Conservation (phyloP, 2,329 filamentous ascomycete genomes). For the Neobulgaria alba region DNA sequence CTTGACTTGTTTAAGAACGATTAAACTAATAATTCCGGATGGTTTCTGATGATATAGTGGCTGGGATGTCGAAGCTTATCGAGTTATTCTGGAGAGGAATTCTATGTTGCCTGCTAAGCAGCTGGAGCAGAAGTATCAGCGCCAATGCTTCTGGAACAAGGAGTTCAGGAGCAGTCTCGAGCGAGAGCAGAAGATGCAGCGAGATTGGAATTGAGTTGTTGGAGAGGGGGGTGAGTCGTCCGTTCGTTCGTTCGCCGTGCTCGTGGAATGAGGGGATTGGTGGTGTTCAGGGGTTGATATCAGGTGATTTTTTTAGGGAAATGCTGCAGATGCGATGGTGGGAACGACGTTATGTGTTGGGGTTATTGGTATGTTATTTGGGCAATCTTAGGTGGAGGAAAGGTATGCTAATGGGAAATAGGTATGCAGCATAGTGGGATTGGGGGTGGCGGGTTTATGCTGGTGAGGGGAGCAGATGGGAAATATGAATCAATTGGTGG, state of each 20-base stretch:
- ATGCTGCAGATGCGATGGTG: conserved; percentile 69
- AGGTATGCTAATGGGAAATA: conserved; percentile 16
- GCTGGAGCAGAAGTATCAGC: neutral
- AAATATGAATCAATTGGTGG: conserved; percentile 63
- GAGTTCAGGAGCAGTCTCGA: conserved; percentile 40
- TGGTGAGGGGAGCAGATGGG: conserved; percentile 66
- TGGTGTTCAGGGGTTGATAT: conserved; percentile 11
- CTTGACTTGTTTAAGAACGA: too few relatives aligned
- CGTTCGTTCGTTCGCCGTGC: neutral
- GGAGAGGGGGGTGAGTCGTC: conserved; percentile 34
- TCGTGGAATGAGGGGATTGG: too few relatives aligned
- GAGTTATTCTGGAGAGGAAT: neutral
- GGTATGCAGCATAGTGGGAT: conserved; percentile 75
- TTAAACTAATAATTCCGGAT: too few relatives aligned
- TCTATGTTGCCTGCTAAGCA: neutral
- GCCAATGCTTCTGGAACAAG: conserved; percentile 1
- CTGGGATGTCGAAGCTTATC: neutral
- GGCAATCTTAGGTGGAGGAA: neutral
- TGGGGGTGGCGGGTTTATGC: conserved; percentile 84
- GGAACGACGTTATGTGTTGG: conserved; percentile 69
- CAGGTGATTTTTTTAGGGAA: conserved; percentile 40
- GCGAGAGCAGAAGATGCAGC: conserved; percentile 44
- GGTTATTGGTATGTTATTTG: conserved; percentile 44
- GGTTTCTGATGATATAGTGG: neutral
- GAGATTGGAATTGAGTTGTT: conserved; percentile 42